Base-by-base conservation (phyloP, 495 filamentous ascomycete species). In the Darksidea phi region DNA sequence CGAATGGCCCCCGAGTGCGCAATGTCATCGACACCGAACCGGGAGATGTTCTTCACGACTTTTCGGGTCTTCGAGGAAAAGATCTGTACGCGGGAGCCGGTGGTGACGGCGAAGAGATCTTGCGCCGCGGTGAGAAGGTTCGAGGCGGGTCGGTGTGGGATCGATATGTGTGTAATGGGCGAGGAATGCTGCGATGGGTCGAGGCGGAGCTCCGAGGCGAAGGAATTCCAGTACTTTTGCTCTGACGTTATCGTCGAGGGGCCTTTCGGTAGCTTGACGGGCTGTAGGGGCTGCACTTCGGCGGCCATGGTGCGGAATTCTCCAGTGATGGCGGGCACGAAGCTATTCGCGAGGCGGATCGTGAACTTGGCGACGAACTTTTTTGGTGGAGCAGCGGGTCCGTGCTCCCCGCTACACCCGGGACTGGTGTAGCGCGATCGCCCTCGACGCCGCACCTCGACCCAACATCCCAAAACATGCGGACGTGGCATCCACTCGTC, bases 191-290 rank as follows among this genome's bases (percentile, higher is more conserved):
- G 88, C 37, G 94, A 93, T 8, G 93, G 89, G 63, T 66, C 63
- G 45, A 97, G 83, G 26, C 89, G 81, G 47, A 92, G 85, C 32
- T 90, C 87, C 45, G 92, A 93, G 73, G 86, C 88, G 80, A 98
- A 98, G 36, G 86, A 86, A 64, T 85, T 85, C 91, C 94, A 99
- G 79, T 97, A 97, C 65, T 85, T 81, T 75, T 97, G 91, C 77
- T 99, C 94, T 46, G 92, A 84, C 4, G 91, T 95, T 25, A 87
- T 70, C 50, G 85, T 82, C 20, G 81, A 80, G 55, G 88, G 87
- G 34, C 86, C 88, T 23, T 82, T 76, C 26, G 93, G 86, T 64
- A 95, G 84, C 81, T 91, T 94, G 72, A 95, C 75, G 70, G 85
- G 87, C 71, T 86, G 87, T 56, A 96, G 78, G 63, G 89, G 87